Percentiles rank a stretch among this genome's conserved stretches.
These are phyloP conservation scores for Phytophthora podocarpi DNA, from an alignment of 352 stramenopile species.

Conservation along the genomic window DNA sequence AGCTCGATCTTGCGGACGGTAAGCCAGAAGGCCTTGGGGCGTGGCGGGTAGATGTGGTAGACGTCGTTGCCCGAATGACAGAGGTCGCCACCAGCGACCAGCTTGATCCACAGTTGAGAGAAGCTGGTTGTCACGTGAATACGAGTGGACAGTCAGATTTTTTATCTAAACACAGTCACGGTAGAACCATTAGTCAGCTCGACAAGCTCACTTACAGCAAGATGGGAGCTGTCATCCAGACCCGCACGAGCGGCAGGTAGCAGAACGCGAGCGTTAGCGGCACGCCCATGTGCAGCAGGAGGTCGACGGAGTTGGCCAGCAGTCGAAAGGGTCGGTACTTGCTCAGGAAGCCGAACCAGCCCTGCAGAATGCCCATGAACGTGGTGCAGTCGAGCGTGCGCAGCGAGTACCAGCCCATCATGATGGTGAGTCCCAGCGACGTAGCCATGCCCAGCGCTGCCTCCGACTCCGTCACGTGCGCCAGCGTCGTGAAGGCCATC, in stretches of 20 bases:
- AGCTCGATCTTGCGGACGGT: constrained; percentile 51
- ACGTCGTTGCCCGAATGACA: constrained; percentile 43
- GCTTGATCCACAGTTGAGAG: constrained; percentile 50
- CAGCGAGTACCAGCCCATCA: constrained; percentile 64
- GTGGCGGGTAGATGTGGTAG: constrained; percentile 52
- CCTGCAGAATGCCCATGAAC: constrained; percentile 54
- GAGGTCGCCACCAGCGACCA: constrained; percentile 46
- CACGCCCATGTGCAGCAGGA: constrained; percentile 49
- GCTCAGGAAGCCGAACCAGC: constrained; percentile 53
- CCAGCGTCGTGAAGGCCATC: constrained; percentile 41
- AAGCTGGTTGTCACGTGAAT: constrained; percentile 30
- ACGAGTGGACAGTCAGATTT: neutral
- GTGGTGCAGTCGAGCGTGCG: constrained; percentile 44
- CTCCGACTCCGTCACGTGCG: constrained; percentile 38
- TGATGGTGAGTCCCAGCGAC: constrained; percentile 52
- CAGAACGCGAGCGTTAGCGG: constrained; percentile 46
- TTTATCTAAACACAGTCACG: too few relatives aligned
- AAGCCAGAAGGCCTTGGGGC: constrained; percentile 49
- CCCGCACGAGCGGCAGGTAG: constrained; percentile 45
- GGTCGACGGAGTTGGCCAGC: constrained; percentile 43
- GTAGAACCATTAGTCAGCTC: too few relatives aligned
- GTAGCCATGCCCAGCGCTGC: constrained; percentile 48
- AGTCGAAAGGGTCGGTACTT: constrained; percentile 41
- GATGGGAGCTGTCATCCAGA: constrained; percentile 57
- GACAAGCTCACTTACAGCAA: constrained; percentile 38